Percentiles rank a stretch among this genome's conserved stretches.
phyloP scores from a whole-genome alignment of 108 stramenopile species.

The Nitzschia palea region DNA sequence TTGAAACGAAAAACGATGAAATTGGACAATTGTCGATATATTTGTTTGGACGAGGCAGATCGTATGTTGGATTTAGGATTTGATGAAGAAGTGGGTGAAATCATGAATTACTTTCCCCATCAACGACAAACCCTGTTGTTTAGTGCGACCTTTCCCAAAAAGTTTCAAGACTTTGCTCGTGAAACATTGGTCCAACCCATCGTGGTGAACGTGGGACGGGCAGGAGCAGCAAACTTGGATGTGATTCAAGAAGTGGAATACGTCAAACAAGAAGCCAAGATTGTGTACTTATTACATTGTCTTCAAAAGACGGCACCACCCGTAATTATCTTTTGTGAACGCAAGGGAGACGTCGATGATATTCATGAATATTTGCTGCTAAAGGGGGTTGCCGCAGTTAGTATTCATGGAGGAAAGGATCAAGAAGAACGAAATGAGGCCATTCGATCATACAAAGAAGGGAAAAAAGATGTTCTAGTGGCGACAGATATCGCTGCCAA shows the following conservation, averaged over 20 bases:
- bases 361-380: slow-evolving; percentile 98
- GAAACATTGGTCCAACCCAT: slow-evolving; percentile 93
- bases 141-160: slow-evolving; percentile 98
- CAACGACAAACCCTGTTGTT: slow-evolving; percentile 98
- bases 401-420: slow-evolving; percentile 99
- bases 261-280: slow-evolving; percentile 97
- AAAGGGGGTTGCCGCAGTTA: slow-evolving; percentile 97
- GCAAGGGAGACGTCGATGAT: slow-evolving; percentile 97
- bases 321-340: slow-evolving; percentile 96
- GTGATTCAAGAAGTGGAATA: slow-evolving; percentile 99
- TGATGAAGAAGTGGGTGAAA: slow-evolving; percentile 96
- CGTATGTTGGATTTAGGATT: slow-evolving; percentile 97
- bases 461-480: slow-evolving; percentile 96
- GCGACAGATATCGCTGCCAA: slow-evolving; percentile 99
- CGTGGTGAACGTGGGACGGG: slow-evolving; percentile 97
- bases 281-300: slow-evolving; percentile 95
- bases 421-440: slow-evolving; percentile 98
- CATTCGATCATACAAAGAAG: slow-evolving; percentile 88
- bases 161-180: slow-evolving; percentile 98
- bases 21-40: slow-evolving; percentile 90
- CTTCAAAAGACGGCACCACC: slow-evolving; percentile 99
- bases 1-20: slow-evolving; percentile 84
- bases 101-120: slow-evolving; percentile 96
- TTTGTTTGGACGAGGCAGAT: slow-evolving; percentile 98
- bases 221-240: slow-evolving; percentile 98